These are phyloP conservation scores for Fusarium tupiense DNA, from an alignment of 2,329 filamentous ascomycete genomes.

Conservation along the genomic window DNA sequence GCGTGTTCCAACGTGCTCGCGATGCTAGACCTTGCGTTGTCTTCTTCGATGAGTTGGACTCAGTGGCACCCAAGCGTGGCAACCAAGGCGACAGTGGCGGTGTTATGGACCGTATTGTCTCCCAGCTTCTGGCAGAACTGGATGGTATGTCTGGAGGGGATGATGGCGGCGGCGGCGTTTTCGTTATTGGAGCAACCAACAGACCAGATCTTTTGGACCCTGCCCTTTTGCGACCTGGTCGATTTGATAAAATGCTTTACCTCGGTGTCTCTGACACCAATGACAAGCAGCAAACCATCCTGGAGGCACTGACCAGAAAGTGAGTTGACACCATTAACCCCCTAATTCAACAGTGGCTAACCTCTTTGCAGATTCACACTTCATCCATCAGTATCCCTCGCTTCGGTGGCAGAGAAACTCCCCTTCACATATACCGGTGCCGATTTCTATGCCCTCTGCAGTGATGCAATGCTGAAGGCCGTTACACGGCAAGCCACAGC, in stretches of 20 bases:
- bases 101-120: constrained; percentile 98
- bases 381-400: constrained; percentile 79
- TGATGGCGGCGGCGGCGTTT: constrained; percentile 86
- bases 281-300: constrained; percentile 92
- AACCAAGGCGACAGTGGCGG: constrained; percentile 97
- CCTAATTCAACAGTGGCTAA: constrained; percentile 5
- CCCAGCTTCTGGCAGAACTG: constrained; percentile 90
- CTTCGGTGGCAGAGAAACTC: constrained; percentile 76
- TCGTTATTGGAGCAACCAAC: constrained; percentile 97
- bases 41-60: constrained; percentile 94
- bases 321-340: constrained; percentile 56
- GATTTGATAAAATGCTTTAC: constrained; percentile 99
- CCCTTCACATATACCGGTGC: constrained; percentile 98
- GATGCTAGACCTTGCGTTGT: constrained; percentile 90
- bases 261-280: constrained; percentile 96
- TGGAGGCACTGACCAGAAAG: constrained; percentile 95
- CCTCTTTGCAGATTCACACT: constrained; percentile 77
- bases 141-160: constrained; percentile 98
- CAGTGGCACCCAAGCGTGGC: constrained; percentile 93
- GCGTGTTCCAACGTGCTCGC: constrained; percentile 87
- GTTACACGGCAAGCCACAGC: constrained; percentile 88
- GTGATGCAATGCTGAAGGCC: constrained; percentile 98
- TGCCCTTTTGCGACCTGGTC: constrained; percentile 85
- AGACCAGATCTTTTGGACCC: constrained; percentile 92
- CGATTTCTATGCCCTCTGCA: constrained; percentile 96